These are phyloP conservation scores for Graphilbum fragrans DNA, from an alignment of 2,329 filamentous ascomycete genomes.

Conservation along the genomic window DNA sequence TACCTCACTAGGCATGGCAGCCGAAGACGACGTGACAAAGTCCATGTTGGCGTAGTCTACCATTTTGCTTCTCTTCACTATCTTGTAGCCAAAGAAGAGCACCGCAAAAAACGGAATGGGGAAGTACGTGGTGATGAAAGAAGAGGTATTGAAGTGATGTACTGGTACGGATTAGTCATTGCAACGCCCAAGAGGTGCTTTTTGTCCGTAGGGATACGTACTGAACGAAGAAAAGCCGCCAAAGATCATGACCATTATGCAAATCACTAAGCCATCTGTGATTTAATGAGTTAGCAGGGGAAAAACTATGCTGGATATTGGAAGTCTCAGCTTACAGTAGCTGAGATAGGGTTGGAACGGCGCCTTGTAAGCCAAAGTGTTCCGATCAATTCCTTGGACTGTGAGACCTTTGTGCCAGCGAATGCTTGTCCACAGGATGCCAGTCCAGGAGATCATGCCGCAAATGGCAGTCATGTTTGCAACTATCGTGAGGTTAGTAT, in stretches of 20 bases:
- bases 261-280: constrained; percentile 7
- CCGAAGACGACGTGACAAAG: no score
- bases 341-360: constrained; percentile 56
- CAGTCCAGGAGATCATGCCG: no score
- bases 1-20: no score
- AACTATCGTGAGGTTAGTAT: no score
- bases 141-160: neutral
- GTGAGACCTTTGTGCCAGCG: constrained; percentile 54
- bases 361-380: constrained; percentile 51
- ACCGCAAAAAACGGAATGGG: constrained; percentile 3
- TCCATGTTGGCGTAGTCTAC: neutral
- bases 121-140: neutral
- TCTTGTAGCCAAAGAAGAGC: constrained; percentile 2
- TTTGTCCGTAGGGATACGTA: no score
- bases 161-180: no score
- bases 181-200: no score
- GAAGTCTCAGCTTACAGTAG: constrained; percentile 27
- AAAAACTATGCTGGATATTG: constrained; percentile 36
- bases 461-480: no score
- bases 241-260: no score
- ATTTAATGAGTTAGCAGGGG: constrained; percentile 52
- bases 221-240: no score
- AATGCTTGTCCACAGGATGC: constrained; percentile 47
- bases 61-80: neutral
- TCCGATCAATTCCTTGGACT: constrained; percentile 50